Evolutionary conservation across 345 rosid genomes (phyloP).

Genomic region (Euphorbia pulcherrima): DNA sequence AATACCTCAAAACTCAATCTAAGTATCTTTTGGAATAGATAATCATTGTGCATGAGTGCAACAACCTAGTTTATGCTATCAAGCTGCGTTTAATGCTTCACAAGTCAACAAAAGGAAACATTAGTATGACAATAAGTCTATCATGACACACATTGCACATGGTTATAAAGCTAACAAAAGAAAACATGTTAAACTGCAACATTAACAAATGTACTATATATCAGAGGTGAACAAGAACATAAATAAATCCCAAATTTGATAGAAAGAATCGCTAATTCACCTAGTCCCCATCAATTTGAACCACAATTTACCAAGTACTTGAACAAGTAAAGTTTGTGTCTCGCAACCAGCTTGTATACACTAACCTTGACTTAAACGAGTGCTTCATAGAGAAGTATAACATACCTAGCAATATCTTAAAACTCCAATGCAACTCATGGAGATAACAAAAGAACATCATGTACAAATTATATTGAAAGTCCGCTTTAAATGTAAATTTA

Average conservation of each 20-base stretch:
- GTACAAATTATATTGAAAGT: constrained; percentile 20
- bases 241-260: no score
- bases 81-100: no score
- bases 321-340: not conserved
- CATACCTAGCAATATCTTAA: constrained; percentile 80
- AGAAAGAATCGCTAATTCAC: not conserved
- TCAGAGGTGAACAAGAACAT: not conserved
- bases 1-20: constrained; percentile 91
- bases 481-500: not conserved
- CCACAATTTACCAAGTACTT: not conserved
- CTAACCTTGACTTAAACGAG: constrained; percentile 89
- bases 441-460: constrained; percentile 86
- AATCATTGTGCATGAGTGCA: constrained; percentile 89
- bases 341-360: constrained; percentile 18
- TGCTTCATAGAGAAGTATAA: constrained; percentile 85
- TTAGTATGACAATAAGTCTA: no score
- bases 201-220: not conserved
- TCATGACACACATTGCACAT: not conserved
- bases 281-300: constrained; percentile 1
- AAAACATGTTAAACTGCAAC: not conserved
- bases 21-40: constrained; percentile 78
- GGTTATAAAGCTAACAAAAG: constrained; percentile 1
- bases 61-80: no score
- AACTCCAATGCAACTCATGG: constrained; percentile 78
- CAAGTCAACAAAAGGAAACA: no score